Conservation (phyloP, 495 filamentous ascomycete genomes). For the Polyplosphaeria fusca region DNA sequence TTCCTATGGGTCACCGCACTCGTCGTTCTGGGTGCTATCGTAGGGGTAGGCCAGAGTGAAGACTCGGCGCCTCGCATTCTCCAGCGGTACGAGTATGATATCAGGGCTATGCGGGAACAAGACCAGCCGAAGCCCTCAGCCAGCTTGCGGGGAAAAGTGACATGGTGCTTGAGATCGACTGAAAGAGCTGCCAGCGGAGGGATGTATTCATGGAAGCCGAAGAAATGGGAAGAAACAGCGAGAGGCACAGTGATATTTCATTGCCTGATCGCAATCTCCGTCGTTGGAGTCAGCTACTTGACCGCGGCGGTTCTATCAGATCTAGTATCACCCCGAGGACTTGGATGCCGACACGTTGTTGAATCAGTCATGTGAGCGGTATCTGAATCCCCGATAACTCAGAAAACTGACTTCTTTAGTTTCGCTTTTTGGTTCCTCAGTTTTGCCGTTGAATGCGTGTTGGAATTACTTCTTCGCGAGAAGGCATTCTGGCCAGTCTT, state of each 20-base stretch:
- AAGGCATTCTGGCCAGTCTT: conserved; percentile 16
- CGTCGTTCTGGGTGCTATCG: conserved; percentile 3
- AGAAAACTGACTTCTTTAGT: neutral
- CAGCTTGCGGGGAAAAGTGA: neutral
- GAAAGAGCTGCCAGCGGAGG: conserved; percentile 10
- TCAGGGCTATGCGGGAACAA: neutral
- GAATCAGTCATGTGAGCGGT: conserved; percentile 13
- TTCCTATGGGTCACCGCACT: conserved; percentile 16
- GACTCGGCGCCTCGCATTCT: conserved; percentile 5
- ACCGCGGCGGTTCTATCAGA: conserved; percentile 6
- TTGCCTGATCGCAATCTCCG: neutral
- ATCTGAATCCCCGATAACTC: neutral
- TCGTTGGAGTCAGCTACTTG: conserved; percentile 4
- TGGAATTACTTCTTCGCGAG: conserved; percentile 1
- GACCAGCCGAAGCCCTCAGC: neutral
- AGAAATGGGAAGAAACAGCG: conserved; percentile 5
- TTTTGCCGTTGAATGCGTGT: conserved; percentile 4
- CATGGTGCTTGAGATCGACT: neutral
- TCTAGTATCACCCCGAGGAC: conserved; percentile 3
- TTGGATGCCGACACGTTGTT: neutral
- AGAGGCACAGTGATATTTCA: neutral
- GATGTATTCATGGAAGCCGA: conserved; percentile 1
- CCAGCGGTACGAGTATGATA: conserved; percentile 6
- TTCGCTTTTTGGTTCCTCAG: conserved; percentile 12
- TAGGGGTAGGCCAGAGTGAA: conserved; percentile 12